Evolutionary conservation across 495 filamentous ascomycete genomes (phyloP), one percentile per base, ranked within the genome.

Genomic region (Articulospora tetracladia): DNA sequence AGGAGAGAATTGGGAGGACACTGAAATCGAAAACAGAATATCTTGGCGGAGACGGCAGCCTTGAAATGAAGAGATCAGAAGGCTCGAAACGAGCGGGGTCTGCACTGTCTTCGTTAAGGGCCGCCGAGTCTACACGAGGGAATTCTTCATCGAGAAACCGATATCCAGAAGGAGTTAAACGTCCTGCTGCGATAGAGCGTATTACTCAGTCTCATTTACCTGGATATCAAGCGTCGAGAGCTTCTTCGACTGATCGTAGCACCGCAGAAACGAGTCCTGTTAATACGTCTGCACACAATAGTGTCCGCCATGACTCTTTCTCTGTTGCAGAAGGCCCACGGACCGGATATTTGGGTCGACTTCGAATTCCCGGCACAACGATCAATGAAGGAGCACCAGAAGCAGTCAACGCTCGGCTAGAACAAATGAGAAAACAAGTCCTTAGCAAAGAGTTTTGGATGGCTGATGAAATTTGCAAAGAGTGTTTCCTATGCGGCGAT

Each of bases 361-460:
- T 76, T 58, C 75, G 73, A 48, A 82, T 83, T 39, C 79, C 80
- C 1, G 79, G 81, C 12, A 81, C 78, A 4, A 83, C 79, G 2
- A 71, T 71, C 11, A 80, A 78, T 61, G 77, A 83, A 60, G 82
- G 82, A 22, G 82, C 81, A 41, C 77, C 80, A 10, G 82, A 85
- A 56, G 76, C 78, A 39, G 82, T 87, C 22, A 87, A 78, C 63
- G 80, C 80, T 46, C 76, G 81, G 34, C 76, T 88, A 24, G 81
- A 86, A 59, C 82, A 91, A 67, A 83, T 92, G 73, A 80, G 87
- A 58, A 93, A 90, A 66, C 91, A 89, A 69, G 82, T 97, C 30
- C 76, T 98, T 15, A 96, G 88, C 65, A 93, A 89, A 70, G 91
- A 97, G 55, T 98, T 95, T 69, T 99, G 95, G 95, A 99, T 99